A percentile compares a stretch with the other conserved stretches of the same genome.
Evolutionary conservation across 2,329 filamentous ascomycete species (phyloP).

Genomic region (Pseudogymnoascus sp.): DNA sequence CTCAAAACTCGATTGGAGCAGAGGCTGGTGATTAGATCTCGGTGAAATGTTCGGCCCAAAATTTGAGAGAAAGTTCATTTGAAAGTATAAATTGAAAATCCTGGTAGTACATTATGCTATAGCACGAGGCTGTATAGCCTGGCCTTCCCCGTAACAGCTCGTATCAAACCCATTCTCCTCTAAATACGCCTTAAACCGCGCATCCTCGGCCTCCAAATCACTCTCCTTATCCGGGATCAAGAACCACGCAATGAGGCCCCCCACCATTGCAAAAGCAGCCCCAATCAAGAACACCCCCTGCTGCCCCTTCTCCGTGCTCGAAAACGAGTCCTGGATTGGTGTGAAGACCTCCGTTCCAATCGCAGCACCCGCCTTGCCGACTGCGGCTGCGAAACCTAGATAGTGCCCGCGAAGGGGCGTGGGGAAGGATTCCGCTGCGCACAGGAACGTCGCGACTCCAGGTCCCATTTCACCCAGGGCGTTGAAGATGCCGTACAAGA

Average conservation of each 20-base stretch:
- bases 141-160: background rate
- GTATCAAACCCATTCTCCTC: slow-evolving; percentile 35
- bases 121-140: background rate
- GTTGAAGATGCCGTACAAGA: slow-evolving; percentile 44
- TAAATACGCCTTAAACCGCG: slow-evolving; percentile 37
- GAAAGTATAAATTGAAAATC: slow-evolving; percentile 12
- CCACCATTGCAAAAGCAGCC: slow-evolving; percentile 40
- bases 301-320: slow-evolving; percentile 36
- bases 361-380: slow-evolving; percentile 42
- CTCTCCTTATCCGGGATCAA: slow-evolving; percentile 39
- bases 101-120: background rate
- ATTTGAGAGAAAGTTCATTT: background rate
- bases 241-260: slow-evolving; percentile 37
- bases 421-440: slow-evolving; percentile 41
- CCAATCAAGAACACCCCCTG: slow-evolving; percentile 45
- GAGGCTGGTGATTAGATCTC: too few relatives aligned
- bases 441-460: slow-evolving; percentile 35
- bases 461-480: slow-evolving; percentile 44
- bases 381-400: slow-evolving; percentile 40
- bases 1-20: too few relatives aligned
- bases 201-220: slow-evolving; percentile 38
- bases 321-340: slow-evolving; percentile 40
- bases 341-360: slow-evolving; percentile 45
- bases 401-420: slow-evolving; percentile 43
- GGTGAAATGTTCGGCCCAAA: too few relatives aligned